Base-by-base conservation (phyloP, 305 asterid species). In the Euphrasia arctica region DNA sequence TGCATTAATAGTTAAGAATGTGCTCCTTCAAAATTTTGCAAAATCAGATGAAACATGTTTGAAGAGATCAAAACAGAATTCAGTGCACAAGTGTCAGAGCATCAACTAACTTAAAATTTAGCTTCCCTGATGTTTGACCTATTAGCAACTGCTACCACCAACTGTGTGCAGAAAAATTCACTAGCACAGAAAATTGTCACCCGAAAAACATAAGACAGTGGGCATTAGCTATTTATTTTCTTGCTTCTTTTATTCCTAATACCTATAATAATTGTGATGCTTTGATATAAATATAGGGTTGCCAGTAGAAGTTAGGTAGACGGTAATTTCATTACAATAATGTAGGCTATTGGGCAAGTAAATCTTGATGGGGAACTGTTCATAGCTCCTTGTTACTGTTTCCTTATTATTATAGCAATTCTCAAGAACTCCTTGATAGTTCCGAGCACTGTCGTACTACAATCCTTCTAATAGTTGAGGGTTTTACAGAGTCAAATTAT, bases 141-240 rank as follows among this genome's bases (percentile, higher is more conserved):
- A 49, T 11, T 28, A 55, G 22, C 60, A 55, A 28, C 42, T 28
- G 42, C 9, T 15, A n/a, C n/a, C 12, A 2, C 0, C 42, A 29
- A 42, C 9, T 11, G 32, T 31, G 48, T 12, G 43, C 58, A 50
- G 41, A 58, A 68, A 68, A 68, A 52, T 52, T 47, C 58, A 67
- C 58, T 11, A 32, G 7, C 10, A 58, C 59, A 15, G 60, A 67
- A 15, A n/a, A 48, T 63, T 59, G 13, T 9, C 60, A n/a, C 9
- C 51, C 60, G 41, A 52, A 62, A 34, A 64, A 59, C 29, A 50
- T 39, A 41, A 6, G 49, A 45, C 57, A 12, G 51, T 36, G 3
- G 10, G 5, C 27, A 25, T 25, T 0, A 39, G 45, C 45, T 39
- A 39, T 8, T 39, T 9, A 39, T 8, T 39, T 39, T 2, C 45